Evolutionary conservation across 495 filamentous ascomycete species (phyloP), one percentile per base, ranked within the genome.

Genomic region (Lasiosphaeris hirsuta): DNA sequence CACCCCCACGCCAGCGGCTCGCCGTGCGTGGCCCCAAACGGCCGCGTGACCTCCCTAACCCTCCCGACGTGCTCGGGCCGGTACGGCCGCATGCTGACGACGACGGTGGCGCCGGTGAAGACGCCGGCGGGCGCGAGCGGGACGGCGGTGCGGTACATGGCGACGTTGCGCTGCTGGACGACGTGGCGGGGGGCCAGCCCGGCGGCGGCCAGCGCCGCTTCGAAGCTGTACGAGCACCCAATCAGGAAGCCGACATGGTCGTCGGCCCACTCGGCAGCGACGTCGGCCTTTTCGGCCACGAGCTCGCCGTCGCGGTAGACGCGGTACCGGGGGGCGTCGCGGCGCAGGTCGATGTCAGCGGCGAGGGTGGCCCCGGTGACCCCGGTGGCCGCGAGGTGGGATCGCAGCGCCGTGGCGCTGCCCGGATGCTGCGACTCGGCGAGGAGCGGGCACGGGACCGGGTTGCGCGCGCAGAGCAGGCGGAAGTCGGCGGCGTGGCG

Each of bases 1-100:
- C 80, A 85, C 1, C 81, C 81, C 81, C 80, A 84, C 9, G 77
- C 81, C 19, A 85, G 69, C 0, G 83, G 81, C 66, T 84, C 81
- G n/a, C 81, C 81, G 56, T 83, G 81, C 14, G 78, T 80, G 4
- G 71, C 63, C 10, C 63, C 51, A 68, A 72, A 84, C 35, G 61
- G 56, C 14, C 76, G 61, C 5, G 79, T 81, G 15, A 84, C 69
- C 1, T 72, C 69, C 23, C 81, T 63, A 3, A 84, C 81, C 13
- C 45, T 58, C 7, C 76, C 72, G 2, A 85, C 61, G n/a, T 83
- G 70, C 8, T 65, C 60, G 0, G 51, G 57, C 13, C 56, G 64
- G 62, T 84, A 84, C 0, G 78, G 75, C 40, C 80, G 67, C 81
- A 86, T 85, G 0, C 76, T 81, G 1, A 84, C 80, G 4, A 84